Conservation (phyloP, 495 filamentous ascomycete species). For the Aspergillus biplanus region DNA sequence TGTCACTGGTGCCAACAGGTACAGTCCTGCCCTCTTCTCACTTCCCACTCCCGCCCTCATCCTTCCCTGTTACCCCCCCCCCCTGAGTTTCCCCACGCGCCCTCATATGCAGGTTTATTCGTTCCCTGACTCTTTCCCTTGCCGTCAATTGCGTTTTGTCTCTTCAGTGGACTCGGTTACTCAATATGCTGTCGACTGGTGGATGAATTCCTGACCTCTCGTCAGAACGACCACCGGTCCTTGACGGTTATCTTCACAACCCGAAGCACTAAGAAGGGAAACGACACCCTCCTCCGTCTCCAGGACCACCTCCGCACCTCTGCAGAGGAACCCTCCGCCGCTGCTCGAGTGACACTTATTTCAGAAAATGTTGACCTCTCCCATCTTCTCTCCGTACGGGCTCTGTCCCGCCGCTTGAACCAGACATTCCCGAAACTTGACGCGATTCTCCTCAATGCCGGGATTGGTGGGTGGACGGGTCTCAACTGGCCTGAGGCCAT, state of each 20-base stretch:
- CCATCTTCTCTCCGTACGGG: slow-evolving; percentile 57
- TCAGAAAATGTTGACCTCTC: slow-evolving; percentile 60
- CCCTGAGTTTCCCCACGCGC: background rate
- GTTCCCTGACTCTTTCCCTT: slow-evolving; percentile 17
- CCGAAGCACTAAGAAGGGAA: slow-evolving; percentile 48
- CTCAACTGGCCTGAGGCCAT: slow-evolving; percentile 69
- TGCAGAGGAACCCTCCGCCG: slow-evolving; percentile 23
- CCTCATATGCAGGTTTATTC: background rate
- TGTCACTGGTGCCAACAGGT: slow-evolving; percentile 59
- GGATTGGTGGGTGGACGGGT: slow-evolving; percentile 83
- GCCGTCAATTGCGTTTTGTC: slow-evolving; percentile 10
- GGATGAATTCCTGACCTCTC: slow-evolving; percentile 80
- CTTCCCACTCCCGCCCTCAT: background rate
- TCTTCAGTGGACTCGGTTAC: slow-evolving; percentile 81
- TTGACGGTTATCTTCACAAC: slow-evolving; percentile 59
- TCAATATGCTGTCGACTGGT: slow-evolving; percentile 85
- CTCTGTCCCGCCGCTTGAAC: slow-evolving; percentile 51
- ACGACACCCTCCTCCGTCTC: slow-evolving; percentile 44
- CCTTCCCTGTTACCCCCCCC: background rate
- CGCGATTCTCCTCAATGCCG: slow-evolving; percentile 83
- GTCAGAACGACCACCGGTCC: slow-evolving; percentile 58
- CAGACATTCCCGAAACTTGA: slow-evolving; percentile 69
- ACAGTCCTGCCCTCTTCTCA: slow-evolving; percentile 4
- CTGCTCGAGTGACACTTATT: slow-evolving; percentile 47
- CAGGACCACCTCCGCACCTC: slow-evolving; percentile 41